Evolutionary conservation across 768 basidiomycete genomes (phyloP).

Genomic region (Hemileccinum impolitum): DNA sequence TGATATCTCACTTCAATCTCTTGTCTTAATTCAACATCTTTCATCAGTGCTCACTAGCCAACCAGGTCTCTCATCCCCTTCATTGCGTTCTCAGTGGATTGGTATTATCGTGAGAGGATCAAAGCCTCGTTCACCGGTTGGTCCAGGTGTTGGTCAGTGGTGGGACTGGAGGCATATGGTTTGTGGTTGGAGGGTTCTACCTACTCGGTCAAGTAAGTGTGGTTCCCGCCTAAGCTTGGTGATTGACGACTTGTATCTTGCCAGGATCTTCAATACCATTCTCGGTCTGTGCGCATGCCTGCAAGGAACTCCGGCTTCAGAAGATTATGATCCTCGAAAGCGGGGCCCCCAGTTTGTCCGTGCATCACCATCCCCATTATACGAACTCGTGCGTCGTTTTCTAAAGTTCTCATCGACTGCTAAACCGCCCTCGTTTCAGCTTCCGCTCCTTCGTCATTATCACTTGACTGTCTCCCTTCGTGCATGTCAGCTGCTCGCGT

Average conservation of each 20-base stretch:
- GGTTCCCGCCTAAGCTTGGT: not conserved
- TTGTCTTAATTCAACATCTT: constrained; percentile 86
- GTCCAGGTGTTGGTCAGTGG: constrained; percentile 74
- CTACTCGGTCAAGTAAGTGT: constrained; percentile 78
- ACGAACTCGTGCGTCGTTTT: constrained; percentile 73
- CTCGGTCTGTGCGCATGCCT: constrained; percentile 47
- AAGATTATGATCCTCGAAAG: constrained; percentile 79
- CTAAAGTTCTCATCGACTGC: not conserved
- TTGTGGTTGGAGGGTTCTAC: constrained; percentile 84
- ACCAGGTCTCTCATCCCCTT: constrained; percentile 39
- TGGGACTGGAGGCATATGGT: constrained; percentile 75
- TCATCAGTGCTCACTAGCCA: constrained; percentile 48
- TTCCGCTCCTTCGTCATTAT: constrained; percentile 78
- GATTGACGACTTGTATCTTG: not conserved
- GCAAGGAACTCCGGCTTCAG: constrained; percentile 31
- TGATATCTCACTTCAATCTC: constrained; percentile 92
- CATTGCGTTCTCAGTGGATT: constrained; percentile 44
- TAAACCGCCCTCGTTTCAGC: constrained; percentile 37
- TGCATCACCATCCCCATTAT: constrained; percentile 75
- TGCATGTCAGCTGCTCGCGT: constrained; percentile 73
- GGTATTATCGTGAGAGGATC: constrained; percentile 75
- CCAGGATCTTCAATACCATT: constrained; percentile 49
- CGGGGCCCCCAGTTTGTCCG: constrained; percentile 86
- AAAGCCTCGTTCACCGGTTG: constrained; percentile 80
- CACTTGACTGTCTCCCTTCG: constrained; percentile 90